phyloP scores from a whole-genome alignment of 139 green algal species.

The Haematococcus sp. region DNA sequence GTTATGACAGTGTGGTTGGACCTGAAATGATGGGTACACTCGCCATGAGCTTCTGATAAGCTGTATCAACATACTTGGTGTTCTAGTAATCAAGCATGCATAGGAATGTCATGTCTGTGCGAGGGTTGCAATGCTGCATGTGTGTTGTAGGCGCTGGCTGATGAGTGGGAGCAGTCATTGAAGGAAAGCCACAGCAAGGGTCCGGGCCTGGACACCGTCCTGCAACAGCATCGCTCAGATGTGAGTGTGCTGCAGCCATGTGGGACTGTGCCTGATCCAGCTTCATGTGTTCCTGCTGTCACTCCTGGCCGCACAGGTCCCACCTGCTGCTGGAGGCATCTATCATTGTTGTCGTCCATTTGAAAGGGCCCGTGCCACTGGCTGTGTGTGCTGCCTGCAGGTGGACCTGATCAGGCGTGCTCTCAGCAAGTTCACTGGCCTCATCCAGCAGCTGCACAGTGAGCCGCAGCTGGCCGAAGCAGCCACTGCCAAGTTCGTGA shows the following conservation, averaged over 20 bases:
- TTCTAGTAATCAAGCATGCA: background rate
- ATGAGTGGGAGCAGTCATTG: slow-evolving; percentile 55
- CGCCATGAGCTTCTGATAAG: background rate
- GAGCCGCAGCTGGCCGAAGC: no score
- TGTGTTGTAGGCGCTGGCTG: background rate
- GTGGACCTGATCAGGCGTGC: slow-evolving; percentile 11
- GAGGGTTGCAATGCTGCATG: background rate
- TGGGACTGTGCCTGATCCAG: no score
- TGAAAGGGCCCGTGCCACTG: no score
- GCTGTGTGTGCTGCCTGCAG: no score
- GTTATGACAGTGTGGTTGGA: background rate
- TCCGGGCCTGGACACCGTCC: slow-evolving; percentile 10
- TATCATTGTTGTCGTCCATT: no score
- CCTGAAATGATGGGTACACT: background rate
- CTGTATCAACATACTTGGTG: background rate
- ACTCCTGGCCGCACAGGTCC: no score
- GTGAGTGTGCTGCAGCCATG: slow-evolving; percentile 8
- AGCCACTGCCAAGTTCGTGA: no score
- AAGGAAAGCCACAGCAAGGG: slow-evolving; percentile 49
- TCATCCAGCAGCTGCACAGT: no score
- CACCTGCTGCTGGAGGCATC: no score
- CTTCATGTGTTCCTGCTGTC: no score
- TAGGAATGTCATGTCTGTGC: background rate
- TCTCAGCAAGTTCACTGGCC: background rate
- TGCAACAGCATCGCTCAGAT: slow-evolving; percentile 48